Evolutionary conservation across 176 grass and related monocot genomes (phyloP).

Genomic region (Phyllostachys edulis): DNA sequence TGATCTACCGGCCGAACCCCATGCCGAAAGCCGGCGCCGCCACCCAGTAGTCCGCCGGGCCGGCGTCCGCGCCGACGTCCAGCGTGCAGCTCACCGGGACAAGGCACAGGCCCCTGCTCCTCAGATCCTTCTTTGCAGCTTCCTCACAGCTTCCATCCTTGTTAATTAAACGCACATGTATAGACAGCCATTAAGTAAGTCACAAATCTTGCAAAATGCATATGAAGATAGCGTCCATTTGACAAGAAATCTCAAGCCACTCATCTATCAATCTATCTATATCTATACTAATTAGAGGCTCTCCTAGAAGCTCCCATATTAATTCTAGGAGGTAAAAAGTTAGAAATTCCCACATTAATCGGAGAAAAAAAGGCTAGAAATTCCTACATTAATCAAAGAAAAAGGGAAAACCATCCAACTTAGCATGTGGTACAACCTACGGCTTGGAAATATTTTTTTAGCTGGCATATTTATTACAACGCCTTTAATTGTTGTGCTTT

Average conservation of each 20-base stretch:
- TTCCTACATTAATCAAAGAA: too few relatives aligned
- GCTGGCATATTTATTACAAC: too few relatives aligned
- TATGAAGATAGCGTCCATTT: not conserved
- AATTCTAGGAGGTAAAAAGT: too few relatives aligned
- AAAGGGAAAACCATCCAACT: too few relatives aligned
- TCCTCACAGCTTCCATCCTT: conserved; percentile 45
- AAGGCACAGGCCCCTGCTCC: conserved; percentile 82
- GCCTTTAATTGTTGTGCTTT: too few relatives aligned
- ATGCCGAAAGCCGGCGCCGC: conserved; percentile 52
- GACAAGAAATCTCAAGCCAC: not conserved
- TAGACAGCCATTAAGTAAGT: not conserved
- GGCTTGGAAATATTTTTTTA: too few relatives aligned
- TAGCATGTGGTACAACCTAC: too few relatives aligned
- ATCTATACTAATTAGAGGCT: too few relatives aligned
- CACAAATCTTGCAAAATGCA: not conserved
- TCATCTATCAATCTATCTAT: too few relatives aligned
- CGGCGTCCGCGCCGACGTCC: conserved; percentile 49
- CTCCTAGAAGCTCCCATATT: too few relatives aligned
- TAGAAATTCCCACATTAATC: too few relatives aligned
- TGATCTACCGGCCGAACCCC: conserved; percentile 50
- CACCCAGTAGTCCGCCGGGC: conserved; percentile 70
- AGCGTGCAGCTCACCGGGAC: conserved; percentile 75
- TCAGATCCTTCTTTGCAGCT: conserved; percentile 59
- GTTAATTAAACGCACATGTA: not conserved
- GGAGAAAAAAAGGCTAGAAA: too few relatives aligned